Percentiles rank a stretch among this genome's conserved stretches.
phyloP scores from a whole-genome alignment of 306 rosid genomes.

The Mimosa pudica region DNA sequence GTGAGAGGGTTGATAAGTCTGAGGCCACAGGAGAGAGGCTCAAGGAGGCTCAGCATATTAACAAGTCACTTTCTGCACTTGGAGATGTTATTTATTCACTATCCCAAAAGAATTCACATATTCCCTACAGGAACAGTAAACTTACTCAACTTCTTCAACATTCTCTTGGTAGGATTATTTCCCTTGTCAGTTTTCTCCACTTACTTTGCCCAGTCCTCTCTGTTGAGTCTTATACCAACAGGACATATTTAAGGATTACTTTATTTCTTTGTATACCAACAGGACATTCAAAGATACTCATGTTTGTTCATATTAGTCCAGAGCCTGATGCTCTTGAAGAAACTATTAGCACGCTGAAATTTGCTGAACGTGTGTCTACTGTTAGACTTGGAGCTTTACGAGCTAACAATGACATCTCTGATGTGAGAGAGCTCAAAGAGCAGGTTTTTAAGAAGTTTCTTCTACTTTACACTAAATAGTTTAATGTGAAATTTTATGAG shows the following conservation, averaged over 20 bases:
- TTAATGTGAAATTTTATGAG: neutral
- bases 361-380: slow-evolving; percentile 88
- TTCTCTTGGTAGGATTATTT: slow-evolving; percentile 68
- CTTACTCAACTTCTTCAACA: slow-evolving; percentile 96
- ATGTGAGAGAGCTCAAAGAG: slow-evolving; percentile 86
- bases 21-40: slow-evolving; percentile 86
- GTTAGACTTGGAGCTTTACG: slow-evolving; percentile 88
- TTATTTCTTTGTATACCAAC: slow-evolving; percentile 45
- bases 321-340: slow-evolving; percentile 85
- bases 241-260: neutral
- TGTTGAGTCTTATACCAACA: neutral
- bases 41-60: slow-evolving; percentile 96
- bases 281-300: slow-evolving; percentile 92
- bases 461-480: neutral
- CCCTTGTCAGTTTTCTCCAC: neutral
- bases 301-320: slow-evolving; percentile 95
- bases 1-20: slow-evolving; percentile 96
- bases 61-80: slow-evolving; percentile 89
- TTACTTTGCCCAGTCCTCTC: neutral
- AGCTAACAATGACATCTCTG: slow-evolving; percentile 66
- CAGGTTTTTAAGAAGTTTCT: slow-evolving; percentile 55
- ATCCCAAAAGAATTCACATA: slow-evolving; percentile 79
- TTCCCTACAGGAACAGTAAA: slow-evolving; percentile 92
- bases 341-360: slow-evolving; percentile 89
- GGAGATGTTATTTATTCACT: slow-evolving; percentile 96